A percentile compares a stretch with the other conserved stretches of the same genome.
phyloP scores from a whole-genome alignment of 192 early-diverging fungal species.

The Entomortierella chlamydospora region DNA sequence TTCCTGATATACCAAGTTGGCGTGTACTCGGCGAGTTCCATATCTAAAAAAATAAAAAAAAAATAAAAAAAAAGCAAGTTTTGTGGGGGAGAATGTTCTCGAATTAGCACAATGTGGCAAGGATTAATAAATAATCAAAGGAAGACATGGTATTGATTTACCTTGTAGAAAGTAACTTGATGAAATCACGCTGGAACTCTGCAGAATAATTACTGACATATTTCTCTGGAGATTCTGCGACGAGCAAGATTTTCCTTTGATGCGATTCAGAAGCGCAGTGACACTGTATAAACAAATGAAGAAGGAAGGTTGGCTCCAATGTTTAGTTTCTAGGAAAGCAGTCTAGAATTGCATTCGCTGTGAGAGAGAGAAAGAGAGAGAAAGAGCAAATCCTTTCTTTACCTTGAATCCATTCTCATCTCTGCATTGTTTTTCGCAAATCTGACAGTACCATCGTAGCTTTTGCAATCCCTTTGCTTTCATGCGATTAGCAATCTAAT shows the following conservation, averaged over 20 bases:
- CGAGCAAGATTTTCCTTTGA: constrained; percentile 90
- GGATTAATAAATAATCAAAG: too few relatives aligned
- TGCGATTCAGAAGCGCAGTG: constrained; percentile 92
- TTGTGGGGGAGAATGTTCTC: too few relatives aligned
- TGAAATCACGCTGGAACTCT: constrained; percentile 87
- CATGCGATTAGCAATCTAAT: constrained; percentile 86
- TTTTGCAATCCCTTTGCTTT: constrained; percentile 92
- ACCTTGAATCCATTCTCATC: constrained; percentile 97
- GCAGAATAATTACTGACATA: constrained; percentile 81
- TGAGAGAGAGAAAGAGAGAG: too few relatives aligned
- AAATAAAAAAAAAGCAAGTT: neutral
- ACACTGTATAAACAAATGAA: constrained; percentile 61
- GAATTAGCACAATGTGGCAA: too few relatives aligned
- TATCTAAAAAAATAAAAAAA: constrained; percentile 60
- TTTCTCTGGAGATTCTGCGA: constrained; percentile 82
- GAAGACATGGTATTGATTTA: too few relatives aligned
- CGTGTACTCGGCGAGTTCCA: constrained; percentile 83
- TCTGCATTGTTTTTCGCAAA: constrained; percentile 89
- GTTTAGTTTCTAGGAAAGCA: too few relatives aligned
- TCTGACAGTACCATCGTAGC: constrained; percentile 94
- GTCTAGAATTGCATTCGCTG: too few relatives aligned
- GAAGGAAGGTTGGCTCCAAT: neutral
- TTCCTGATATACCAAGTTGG: constrained; percentile 98
- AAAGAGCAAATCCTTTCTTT: neutral
- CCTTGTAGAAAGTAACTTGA: constrained; percentile 83